Percentiles rank a stretch among this genome's conserved stretches.
Evolutionary conservation across 495 filamentous ascomycete species (phyloP).

Genomic region (Lasiosphaeria hispida): DNA sequence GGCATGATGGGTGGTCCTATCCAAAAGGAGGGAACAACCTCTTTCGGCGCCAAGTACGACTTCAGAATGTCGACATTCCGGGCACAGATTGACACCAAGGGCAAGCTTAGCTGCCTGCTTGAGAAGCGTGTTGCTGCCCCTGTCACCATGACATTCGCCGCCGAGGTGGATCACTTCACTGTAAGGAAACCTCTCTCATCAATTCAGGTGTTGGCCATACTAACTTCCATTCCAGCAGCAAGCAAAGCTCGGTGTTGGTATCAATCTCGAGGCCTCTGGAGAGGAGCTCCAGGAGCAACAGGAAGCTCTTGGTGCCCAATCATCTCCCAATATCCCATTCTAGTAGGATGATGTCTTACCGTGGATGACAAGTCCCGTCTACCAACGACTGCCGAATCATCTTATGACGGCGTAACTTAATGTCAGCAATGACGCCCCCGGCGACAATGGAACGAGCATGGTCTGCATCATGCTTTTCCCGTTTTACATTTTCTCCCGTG

Average conservation of each 20-base stretch:
- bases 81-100: slow-evolving; percentile 91
- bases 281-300: slow-evolving; percentile 93
- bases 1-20: slow-evolving; percentile 67
- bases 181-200: slow-evolving; percentile 51
- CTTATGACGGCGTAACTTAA: slow-evolving; percentile 19
- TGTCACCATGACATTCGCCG: slow-evolving; percentile 88
- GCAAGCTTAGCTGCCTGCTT: slow-evolving; percentile 85
- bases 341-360: slow-evolving; percentile 28
- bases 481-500: slow-evolving; percentile 6
- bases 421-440: slow-evolving; percentile 10
- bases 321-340: slow-evolving; percentile 56
- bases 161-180: slow-evolving; percentile 95
- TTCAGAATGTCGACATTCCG: slow-evolving; percentile 93
- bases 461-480: background rate
- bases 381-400: too few species aligned
- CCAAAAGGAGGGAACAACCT: slow-evolving; percentile 81
- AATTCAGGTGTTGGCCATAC: background rate
- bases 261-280: slow-evolving; percentile 85
- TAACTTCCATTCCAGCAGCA: slow-evolving; percentile 64
- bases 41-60: slow-evolving; percentile 95
- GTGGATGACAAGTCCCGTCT: too few species aligned
- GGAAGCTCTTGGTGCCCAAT: slow-evolving; percentile 54
- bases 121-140: slow-evolving; percentile 93
- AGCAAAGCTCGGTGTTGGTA: slow-evolving; percentile 90
- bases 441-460: slow-evolving; percentile 7